Evolutionary conservation across 164 flowering plant species (phyloP).

Genomic region (Stephania yunnanensis): DNA sequence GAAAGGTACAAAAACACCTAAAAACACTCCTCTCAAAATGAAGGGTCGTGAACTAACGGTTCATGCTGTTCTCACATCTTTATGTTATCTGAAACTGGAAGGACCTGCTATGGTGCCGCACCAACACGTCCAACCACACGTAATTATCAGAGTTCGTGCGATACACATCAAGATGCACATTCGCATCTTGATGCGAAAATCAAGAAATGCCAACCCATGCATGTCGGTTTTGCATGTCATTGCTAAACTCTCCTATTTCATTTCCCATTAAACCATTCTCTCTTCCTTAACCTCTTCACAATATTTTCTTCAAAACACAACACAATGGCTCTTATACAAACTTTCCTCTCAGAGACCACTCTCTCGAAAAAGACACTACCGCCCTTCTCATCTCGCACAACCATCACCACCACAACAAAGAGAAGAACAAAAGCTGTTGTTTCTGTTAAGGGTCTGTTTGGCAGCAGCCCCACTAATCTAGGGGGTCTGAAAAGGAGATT

Average conservation of each 20-base stretch:
- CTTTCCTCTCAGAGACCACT: conserved; percentile 11
- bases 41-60: no score
- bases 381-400: conserved; percentile 13
- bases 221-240: no score
- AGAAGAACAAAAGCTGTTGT: conserved; percentile 13
- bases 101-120: no score
- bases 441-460: conserved; percentile 7
- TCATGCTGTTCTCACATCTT: no score
- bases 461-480: conserved; percentile 1
- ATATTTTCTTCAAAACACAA: background rate
- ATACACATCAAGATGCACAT: no score
- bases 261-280: background rate
- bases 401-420: conserved; percentile 8
- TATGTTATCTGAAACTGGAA: no score
- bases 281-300: background rate
- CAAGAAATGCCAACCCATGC: no score
- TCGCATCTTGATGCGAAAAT: no score
- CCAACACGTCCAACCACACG: no score
- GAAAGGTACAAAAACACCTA: no score
- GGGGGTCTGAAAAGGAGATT: conserved; percentile 4
- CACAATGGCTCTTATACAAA: conserved; percentile 17
- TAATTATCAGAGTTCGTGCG: no score
- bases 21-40: no score
- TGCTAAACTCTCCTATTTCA: background rate
- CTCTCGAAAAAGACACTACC: conserved; percentile 10